These are phyloP conservation scores for Kluyveromyces siamensis DNA, from an alignment of 805 yeast species.

Conservation along the genomic window DNA sequence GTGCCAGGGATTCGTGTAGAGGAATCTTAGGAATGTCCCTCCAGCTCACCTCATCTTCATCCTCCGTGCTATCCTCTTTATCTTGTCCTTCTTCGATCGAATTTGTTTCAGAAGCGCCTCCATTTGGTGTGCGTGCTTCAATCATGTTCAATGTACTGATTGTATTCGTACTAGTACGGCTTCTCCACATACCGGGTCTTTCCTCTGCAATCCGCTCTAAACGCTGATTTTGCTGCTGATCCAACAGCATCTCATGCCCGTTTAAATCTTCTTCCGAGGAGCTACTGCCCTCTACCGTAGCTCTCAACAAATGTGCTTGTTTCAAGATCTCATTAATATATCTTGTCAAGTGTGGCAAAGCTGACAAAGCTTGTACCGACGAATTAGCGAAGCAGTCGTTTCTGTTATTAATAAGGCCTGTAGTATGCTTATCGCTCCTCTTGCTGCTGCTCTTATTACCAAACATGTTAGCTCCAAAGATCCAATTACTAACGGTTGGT, in stretches of 20 bases:
- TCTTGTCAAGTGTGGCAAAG: conserved; percentile 48
- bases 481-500: conserved; percentile 9
- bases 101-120: neutral
- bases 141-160: neutral
- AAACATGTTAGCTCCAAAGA: conserved; percentile 12
- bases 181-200: conserved; percentile 1
- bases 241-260: neutral
- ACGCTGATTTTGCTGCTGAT: neutral
- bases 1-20: conserved; percentile 49
- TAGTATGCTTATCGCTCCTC: conserved; percentile 65
- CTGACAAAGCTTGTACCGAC: conserved; percentile 68
- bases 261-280: neutral
- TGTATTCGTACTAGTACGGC: conserved; percentile 1
- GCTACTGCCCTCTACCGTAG: conserved; percentile 1
- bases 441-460: conserved; percentile 18
- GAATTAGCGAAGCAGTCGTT: conserved; percentile 93
- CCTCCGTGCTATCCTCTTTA: conserved; percentile 1
- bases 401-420: conserved; percentile 73
- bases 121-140: conserved; percentile 1
- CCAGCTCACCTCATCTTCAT: conserved; percentile 6
- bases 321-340: conserved; percentile 38
- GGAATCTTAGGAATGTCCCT: conserved; percentile 35
- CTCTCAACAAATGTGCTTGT: conserved; percentile 10
- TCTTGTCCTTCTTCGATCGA: neutral
- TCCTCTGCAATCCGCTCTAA: neutral